These are phyloP conservation scores for Wickerhamia fluorescens DNA, from an alignment of 805 yeast genomes.

Conservation along the genomic window DNA sequence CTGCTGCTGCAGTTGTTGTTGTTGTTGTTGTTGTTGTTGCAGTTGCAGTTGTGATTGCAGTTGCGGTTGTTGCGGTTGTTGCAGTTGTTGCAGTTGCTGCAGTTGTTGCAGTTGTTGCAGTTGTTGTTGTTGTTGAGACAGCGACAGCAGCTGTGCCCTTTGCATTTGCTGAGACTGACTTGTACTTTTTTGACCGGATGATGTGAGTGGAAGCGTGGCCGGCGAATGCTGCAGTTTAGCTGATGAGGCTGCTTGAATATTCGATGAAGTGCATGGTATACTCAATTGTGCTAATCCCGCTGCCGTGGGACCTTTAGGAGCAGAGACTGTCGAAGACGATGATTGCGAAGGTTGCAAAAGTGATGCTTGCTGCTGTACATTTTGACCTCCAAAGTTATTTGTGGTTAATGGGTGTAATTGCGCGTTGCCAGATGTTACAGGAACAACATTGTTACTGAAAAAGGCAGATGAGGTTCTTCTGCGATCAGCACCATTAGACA, in stretches of 20 bases:
- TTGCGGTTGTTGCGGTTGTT: constrained; percentile 5
- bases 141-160: constrained; percentile 2
- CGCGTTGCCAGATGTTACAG: background rate
- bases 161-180: no score
- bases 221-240: no score
- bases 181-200: no score
- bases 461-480: constrained; percentile 51
- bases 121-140: constrained; percentile 1
- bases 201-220: no score
- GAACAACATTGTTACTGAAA: constrained; percentile 27
- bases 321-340: constrained; percentile 1
- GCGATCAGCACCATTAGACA: constrained; percentile 21
- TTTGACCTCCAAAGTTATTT: no score
- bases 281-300: no score
- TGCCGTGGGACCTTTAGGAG: constrained; percentile 2
- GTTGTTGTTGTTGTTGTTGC: constrained; percentile 10
- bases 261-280: no score
- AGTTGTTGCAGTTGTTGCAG: constrained; percentile 3
- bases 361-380: constrained; percentile 1
- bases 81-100: constrained; percentile 6
- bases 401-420: constrained; percentile 3
- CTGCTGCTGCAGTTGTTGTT: constrained; percentile 13
- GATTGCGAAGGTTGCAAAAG: constrained; percentile 4
- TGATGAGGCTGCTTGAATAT: no score
- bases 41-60: constrained; percentile 5